Conservation (phyloP, 2,329 filamentous ascomycete genomes). For the Fusarium continuum region DNA sequence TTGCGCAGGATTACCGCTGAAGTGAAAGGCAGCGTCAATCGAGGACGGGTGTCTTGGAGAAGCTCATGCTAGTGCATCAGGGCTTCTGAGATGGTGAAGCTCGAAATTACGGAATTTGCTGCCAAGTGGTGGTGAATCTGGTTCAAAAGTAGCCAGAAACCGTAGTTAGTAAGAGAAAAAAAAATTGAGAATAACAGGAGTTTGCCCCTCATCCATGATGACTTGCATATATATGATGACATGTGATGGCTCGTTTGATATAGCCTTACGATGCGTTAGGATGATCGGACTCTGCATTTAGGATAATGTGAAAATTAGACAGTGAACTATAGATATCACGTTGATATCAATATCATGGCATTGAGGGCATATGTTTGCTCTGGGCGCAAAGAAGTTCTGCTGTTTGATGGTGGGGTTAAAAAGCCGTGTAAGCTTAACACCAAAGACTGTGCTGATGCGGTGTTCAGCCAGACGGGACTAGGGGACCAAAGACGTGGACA, state of each 20-base stretch:
- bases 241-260: background rate
- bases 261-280: no score
- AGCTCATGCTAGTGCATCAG: conserved; percentile 44
- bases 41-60: conserved; percentile 31
- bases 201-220: conserved; percentile 30
- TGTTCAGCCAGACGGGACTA: background rate
- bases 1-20: conserved; percentile 33
- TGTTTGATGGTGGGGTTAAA: background rate
- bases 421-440: no score
- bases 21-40: conserved; percentile 32
- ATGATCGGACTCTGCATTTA: no score
- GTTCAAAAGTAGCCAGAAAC: conserved; percentile 32
- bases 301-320: no score
- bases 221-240: conserved; percentile 8
- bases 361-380: background rate
- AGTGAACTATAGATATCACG: no score
- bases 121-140: conserved; percentile 43
- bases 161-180: conserved; percentile 38
- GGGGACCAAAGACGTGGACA: no score
- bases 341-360: background rate
- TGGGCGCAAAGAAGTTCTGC: background rate
- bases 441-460: background rate
- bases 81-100: conserved; percentile 39
- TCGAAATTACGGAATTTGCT: conserved; percentile 40
- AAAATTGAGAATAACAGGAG: conserved; percentile 39